A percentile compares a stretch with the other conserved stretches of the same genome.
Conservation (phyloP, 352 stramenopile genomes). For the Phytophthora tentaculata region DNA sequence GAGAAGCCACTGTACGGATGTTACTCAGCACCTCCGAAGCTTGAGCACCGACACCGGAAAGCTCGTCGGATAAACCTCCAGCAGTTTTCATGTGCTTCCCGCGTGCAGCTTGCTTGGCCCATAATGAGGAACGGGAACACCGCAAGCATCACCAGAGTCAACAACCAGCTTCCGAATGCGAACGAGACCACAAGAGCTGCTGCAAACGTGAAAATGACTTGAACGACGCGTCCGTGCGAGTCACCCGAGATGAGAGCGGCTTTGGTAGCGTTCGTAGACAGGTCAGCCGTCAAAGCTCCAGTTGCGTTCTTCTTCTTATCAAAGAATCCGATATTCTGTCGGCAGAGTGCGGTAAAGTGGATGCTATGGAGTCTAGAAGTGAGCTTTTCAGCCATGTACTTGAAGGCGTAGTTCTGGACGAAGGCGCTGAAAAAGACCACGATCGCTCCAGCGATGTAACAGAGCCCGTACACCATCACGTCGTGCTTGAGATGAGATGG, state of each 20-base stretch:
- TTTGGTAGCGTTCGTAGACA: slow-evolving; percentile 4
- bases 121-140: slow-evolving; percentile 70
- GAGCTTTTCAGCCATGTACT: slow-evolving; percentile 10
- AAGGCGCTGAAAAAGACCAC: background rate
- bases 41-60: slow-evolving; percentile 2
- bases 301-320: slow-evolving; percentile 6
- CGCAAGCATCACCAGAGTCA: slow-evolving; percentile 59
- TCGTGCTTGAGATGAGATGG: slow-evolving; percentile 58
- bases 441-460: background rate
- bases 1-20: background rate
- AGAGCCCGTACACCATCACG: slow-evolving; percentile 5
- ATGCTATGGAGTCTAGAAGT: slow-evolving; percentile 1
- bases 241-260: slow-evolving; percentile 7
- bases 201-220: slow-evolving; percentile 58
- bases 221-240: slow-evolving; percentile 19
- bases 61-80: background rate
- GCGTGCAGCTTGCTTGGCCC: slow-evolving; percentile 37
- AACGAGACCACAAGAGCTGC: slow-evolving; percentile 66
- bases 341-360: slow-evolving; percentile 3
- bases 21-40: slow-evolving; percentile 5
- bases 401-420: slow-evolving; percentile 4
- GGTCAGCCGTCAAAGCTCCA: slow-evolving; percentile 4
- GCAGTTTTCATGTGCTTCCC: slow-evolving; percentile 5
- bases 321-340: slow-evolving; percentile 7
- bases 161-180: slow-evolving; percentile 21